phyloP scores from a whole-genome alignment of 2,329 filamentous ascomycete species.

The Epichloe baconii region DNA sequence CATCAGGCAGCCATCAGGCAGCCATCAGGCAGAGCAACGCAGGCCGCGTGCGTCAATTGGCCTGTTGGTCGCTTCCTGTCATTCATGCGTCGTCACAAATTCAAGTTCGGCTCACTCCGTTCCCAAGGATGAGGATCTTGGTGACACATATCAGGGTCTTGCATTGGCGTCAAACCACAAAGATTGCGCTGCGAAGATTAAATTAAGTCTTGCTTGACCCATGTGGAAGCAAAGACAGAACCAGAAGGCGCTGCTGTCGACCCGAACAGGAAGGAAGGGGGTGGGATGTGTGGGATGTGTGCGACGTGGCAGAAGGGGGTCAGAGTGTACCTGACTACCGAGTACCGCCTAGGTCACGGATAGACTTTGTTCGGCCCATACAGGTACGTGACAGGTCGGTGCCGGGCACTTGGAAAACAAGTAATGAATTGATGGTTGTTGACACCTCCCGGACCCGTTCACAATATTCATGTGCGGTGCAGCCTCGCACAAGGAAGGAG shows the following conservation, averaged over 20 bases:
- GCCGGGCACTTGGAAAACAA: no score
- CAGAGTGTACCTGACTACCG: no score
- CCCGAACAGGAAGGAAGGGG: conserved; percentile 3
- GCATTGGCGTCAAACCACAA: conserved; percentile 1
- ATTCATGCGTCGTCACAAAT: neutral
- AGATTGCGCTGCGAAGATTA: neutral
- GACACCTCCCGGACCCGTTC: no score
- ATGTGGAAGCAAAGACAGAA: neutral
- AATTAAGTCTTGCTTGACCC: neutral
- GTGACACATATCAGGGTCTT: conserved; percentile 3
- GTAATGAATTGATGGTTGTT: no score
- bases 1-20: no score
- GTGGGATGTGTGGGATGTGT: neutral
- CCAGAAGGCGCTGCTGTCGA: no score
- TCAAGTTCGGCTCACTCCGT: neutral
- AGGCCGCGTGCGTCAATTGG: neutral
- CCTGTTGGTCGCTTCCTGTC: conserved; percentile 1
- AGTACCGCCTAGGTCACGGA: no score
- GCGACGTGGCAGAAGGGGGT: neutral
- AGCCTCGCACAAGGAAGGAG: neutral
- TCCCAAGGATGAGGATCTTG: neutral
- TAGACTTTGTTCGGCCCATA: no score
- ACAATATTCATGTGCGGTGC: neutral
- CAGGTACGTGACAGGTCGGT: no score
- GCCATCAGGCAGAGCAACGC: neutral